Evolutionary conservation across 805 yeast genomes (phyloP).

Genomic region (Wickerhamomyces chambardii): DNA sequence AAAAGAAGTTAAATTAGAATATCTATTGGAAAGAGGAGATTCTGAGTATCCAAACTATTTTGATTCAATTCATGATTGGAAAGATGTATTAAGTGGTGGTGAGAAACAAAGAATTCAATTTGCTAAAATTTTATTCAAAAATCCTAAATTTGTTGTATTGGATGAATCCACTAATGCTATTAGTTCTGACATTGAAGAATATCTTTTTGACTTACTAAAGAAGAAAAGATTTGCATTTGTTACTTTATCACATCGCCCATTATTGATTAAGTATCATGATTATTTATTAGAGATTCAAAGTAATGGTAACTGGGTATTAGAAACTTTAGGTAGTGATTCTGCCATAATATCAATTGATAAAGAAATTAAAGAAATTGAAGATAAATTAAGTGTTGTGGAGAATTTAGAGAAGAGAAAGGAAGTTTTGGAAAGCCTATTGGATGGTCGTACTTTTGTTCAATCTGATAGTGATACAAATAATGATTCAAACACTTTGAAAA

Average conservation of each 20-base stretch:
- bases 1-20: conserved; percentile 71
- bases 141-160: conserved; percentile 72
- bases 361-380: conserved; percentile 62
- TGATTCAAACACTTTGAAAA: too few species aligned
- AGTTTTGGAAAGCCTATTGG: conserved; percentile 35
- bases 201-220: conserved; percentile 68
- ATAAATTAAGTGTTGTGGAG: conserved; percentile 49
- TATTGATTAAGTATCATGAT: conserved; percentile 79
- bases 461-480: too few species aligned
- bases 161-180: conserved; percentile 96
- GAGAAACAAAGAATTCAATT: conserved; percentile 87
- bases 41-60: conserved; percentile 14
- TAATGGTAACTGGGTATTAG: conserved; percentile 49
- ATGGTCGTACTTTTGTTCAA: too few species aligned
- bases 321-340: conserved; percentile 56
- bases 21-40: conserved; percentile 53
- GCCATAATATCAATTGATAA: conserved; percentile 62
- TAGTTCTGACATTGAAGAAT: conserved; percentile 82
- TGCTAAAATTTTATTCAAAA: conserved; percentile 76
- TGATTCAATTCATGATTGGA: conserved; percentile 59
- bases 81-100: conserved; percentile 92
- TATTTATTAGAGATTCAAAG: conserved; percentile 60
- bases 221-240: conserved; percentile 65
- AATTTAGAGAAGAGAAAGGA: conserved; percentile 50
- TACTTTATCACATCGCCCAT: conserved; percentile 78